These are phyloP conservation scores for Mycena citricolor DNA, from an alignment of 1,284 basidiomycete species.

Conservation along the genomic window DNA sequence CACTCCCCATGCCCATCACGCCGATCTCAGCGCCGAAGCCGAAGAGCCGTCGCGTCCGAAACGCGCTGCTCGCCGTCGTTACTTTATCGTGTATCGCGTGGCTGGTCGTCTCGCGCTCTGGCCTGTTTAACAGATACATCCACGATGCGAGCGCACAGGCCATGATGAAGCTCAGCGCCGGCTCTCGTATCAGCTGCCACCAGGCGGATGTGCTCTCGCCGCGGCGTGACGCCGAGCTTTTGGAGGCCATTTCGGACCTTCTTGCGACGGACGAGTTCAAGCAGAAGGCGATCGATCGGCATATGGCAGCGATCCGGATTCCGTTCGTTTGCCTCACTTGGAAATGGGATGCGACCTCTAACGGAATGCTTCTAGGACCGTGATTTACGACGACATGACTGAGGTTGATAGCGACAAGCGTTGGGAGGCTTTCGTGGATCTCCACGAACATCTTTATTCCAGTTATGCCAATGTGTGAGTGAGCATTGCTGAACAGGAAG, in stretches of 20 bases:
- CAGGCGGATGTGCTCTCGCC: constrained; percentile 47
- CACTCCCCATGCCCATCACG: too few relatives aligned
- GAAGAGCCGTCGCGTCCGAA: too few relatives aligned
- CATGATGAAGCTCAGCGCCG: too few relatives aligned
- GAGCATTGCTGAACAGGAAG: too few relatives aligned
- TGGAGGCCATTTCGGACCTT: constrained; percentile 39
- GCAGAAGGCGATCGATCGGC: constrained; percentile 48
- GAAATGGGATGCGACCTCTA: constrained; percentile 5
- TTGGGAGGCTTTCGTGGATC: constrained; percentile 49
- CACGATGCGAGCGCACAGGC: too few relatives aligned
- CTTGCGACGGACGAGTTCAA: constrained; percentile 47
- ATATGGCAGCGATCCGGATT: constrained; percentile 51
- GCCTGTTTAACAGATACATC: too few relatives aligned
- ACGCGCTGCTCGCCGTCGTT: too few relatives aligned
- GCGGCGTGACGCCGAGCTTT: constrained; percentile 40
- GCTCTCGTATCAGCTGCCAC: constrained; percentile 42
- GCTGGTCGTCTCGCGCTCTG: too few relatives aligned
- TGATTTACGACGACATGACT: constrained; percentile 49
- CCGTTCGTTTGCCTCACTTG: constrained; percentile 35
- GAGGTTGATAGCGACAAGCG: constrained; percentile 48
- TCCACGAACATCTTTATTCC: constrained; percentile 47
- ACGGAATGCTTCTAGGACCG: constrained; percentile 36
- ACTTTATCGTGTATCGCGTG: too few relatives aligned
- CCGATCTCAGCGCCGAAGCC: too few relatives aligned
- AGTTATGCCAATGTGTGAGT: constrained; percentile 51